phyloP scores from a whole-genome alignment of 2,329 filamentous ascomycete species.

The Plenodomus biglobosus region DNA sequence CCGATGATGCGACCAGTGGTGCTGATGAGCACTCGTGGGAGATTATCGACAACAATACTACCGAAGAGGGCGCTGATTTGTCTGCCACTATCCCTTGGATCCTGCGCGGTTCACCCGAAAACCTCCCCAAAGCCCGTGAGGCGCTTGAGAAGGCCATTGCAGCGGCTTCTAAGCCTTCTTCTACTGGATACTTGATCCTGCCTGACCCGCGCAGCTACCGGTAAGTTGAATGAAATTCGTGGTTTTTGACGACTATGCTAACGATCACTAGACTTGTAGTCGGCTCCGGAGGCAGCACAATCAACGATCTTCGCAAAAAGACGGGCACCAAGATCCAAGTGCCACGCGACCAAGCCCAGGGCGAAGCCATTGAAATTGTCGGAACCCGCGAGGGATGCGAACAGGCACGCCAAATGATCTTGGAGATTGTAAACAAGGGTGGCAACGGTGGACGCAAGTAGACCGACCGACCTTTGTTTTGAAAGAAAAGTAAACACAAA shows the following conservation, averaged over 20 bases:
- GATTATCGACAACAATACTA: conserved; percentile 65
- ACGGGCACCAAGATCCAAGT: conserved; percentile 94
- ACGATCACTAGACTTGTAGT: conserved; percentile 67
- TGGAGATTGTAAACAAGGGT: conserved; percentile 67
- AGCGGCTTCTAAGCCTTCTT: conserved; percentile 67
- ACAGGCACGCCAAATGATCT: conserved; percentile 82
- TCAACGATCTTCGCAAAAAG: conserved; percentile 89
- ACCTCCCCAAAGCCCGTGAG: conserved; percentile 77
- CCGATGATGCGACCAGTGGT: conserved; percentile 65
- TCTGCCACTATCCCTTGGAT: conserved; percentile 78
- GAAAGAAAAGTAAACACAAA: background rate
- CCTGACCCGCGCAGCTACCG: conserved; percentile 85
- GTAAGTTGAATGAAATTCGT: conserved; percentile 5
- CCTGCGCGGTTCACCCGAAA: conserved; percentile 75
- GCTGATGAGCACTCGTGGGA: conserved; percentile 79
- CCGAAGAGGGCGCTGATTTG: conserved; percentile 55
- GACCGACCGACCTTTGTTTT: background rate
- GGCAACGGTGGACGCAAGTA: conserved; percentile 32
- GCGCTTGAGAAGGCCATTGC: conserved; percentile 72
- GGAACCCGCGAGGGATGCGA: conserved; percentile 80
- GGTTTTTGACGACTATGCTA: conserved; percentile 1
- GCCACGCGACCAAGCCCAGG: conserved; percentile 72
- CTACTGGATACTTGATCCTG: conserved; percentile 83
- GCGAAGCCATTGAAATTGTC: conserved; percentile 86
- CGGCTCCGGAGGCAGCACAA: conserved; percentile 83